These are phyloP conservation scores for Lathyrus sativus DNA, from an alignment of 306 rosid species.

Conservation along the genomic window DNA sequence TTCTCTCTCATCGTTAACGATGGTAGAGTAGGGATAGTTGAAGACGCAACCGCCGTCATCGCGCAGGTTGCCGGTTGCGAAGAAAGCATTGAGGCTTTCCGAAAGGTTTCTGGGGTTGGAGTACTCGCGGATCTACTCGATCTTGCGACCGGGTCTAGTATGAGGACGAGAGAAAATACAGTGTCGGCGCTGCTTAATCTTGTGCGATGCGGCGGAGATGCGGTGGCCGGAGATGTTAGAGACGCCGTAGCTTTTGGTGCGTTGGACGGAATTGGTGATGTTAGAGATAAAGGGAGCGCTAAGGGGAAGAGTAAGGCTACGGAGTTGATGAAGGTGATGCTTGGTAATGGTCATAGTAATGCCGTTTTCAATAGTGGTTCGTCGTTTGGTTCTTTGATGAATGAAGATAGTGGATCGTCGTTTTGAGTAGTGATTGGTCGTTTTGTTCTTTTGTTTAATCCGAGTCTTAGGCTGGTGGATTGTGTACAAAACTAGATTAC, in stretches of 20 bases:
- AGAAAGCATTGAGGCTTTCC: constrained; percentile 72
- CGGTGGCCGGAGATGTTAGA: constrained; percentile 53
- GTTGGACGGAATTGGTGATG: constrained; percentile 60
- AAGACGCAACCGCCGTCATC: constrained; percentile 87
- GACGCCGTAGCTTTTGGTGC: constrained; percentile 49
- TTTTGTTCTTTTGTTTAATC: constrained; percentile 28
- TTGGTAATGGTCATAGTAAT: constrained; percentile 31
- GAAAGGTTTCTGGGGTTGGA: constrained; percentile 53
- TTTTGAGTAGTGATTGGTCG: constrained; percentile 38
- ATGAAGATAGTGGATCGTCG: background rate
- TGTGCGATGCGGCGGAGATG: constrained; percentile 59
- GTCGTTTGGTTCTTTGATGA: constrained; percentile 50
- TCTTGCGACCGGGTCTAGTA: constrained; percentile 55
- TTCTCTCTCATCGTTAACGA: constrained; percentile 58
- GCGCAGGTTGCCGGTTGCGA: constrained; percentile 95
- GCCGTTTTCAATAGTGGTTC: constrained; percentile 39
- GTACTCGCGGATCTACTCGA: constrained; percentile 70
- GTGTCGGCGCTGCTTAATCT: constrained; percentile 74
- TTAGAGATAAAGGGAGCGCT: constrained; percentile 51
- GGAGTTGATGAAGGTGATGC: constrained; percentile 54
- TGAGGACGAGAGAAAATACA: constrained; percentile 79
- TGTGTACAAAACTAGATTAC: constrained; percentile 44
- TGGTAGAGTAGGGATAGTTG: constrained; percentile 68
- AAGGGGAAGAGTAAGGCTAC: constrained; percentile 69
- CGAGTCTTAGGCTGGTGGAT: constrained; percentile 13